Base-by-base conservation (phyloP, 441 rosid species). In the Raphanus hybrid region DNA sequence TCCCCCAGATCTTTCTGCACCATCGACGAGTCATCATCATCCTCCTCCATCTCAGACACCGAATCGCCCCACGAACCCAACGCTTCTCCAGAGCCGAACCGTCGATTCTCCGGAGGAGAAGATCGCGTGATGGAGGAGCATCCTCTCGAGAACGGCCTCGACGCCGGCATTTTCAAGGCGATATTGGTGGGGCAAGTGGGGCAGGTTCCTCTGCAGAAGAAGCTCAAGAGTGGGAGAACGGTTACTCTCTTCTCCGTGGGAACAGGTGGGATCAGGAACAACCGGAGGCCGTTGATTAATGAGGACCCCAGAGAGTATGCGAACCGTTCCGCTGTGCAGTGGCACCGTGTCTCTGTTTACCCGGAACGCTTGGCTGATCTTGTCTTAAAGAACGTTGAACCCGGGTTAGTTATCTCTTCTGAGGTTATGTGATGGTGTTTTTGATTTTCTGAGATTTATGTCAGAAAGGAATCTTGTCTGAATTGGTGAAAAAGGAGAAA, bases 141-240 rank as follows among this genome's bases (percentile, higher is more conserved):
- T 32, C 84, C 77, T 1, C 94, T 96, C 26, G 95, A 91, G 75
- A 84, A 87, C 29, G 98, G 97, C 74, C 89, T 96, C 54, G 97
- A 93, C 73, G 29, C 15, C 10, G 99, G 99, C 80, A 66, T 92
- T 81, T 95, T 79, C 87, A 96, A 87, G 97, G 98, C 99, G 34
- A 91, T 95, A 67, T 67, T 95, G 81, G 90, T 95, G 78, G 99
- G 99, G 73, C 91, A 84, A 84, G 98, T 90, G 32, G 97, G 98
- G 70, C 92, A 85, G 82, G 74, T 52, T n/a, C 99, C 98, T 6
- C 1, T 90, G 27, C 93, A 86, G 89, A 95, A 93, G 88, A 89
- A 62, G 85, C 78, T 95, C 70, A 91, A 45, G 86, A 85, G 80
- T 78, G 98, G 99, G 5, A 79, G 75, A 59, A 64, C 65, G 23